Conservation (phyloP, 768 basidiomycete genomes). For the Punctularia strigosozonata region DNA sequence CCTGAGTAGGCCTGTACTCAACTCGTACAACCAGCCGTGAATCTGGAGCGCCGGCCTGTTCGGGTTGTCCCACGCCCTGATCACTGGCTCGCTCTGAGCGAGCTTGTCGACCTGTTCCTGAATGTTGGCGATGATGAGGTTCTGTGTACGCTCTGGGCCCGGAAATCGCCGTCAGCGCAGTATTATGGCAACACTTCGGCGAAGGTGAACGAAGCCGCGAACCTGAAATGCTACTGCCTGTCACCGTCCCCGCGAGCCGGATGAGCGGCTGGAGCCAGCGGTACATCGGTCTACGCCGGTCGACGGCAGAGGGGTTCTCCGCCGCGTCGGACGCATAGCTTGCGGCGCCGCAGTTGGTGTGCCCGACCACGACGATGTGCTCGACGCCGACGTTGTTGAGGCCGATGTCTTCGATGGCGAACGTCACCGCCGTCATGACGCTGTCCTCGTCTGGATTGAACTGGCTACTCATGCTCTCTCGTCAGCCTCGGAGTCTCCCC, state of each 20-base stretch:
- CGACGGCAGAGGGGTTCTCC: neutral
- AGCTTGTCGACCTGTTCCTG: constrained; percentile 41
- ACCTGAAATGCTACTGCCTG: too few relatives aligned
- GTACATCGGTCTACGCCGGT: neutral
- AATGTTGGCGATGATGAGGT: constrained; percentile 11
- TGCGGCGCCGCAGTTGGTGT: constrained; percentile 27
- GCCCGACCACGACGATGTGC: constrained; percentile 17
- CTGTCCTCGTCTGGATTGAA: constrained; percentile 26
- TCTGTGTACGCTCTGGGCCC: too few relatives aligned
- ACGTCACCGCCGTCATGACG: constrained; percentile 23
- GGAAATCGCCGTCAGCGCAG: neutral
- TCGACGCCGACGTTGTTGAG: constrained; percentile 23
- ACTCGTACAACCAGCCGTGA: constrained; percentile 36
- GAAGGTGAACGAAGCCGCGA: too few relatives aligned
- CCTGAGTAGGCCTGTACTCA: constrained; percentile 16
- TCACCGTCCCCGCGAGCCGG: neutral
- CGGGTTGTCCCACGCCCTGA: constrained; percentile 27
- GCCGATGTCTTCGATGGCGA: constrained; percentile 22
- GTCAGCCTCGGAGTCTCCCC: neutral
- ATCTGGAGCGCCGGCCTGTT: constrained; percentile 42
- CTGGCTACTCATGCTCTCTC: constrained; percentile 9
- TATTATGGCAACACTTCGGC: neutral
- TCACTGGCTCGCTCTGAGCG: constrained; percentile 31
- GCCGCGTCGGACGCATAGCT: constrained; percentile 14
- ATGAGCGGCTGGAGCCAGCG: neutral